phyloP scores from a whole-genome alignment of 768 basidiomycete genomes.

The Trametes cingulata region DNA sequence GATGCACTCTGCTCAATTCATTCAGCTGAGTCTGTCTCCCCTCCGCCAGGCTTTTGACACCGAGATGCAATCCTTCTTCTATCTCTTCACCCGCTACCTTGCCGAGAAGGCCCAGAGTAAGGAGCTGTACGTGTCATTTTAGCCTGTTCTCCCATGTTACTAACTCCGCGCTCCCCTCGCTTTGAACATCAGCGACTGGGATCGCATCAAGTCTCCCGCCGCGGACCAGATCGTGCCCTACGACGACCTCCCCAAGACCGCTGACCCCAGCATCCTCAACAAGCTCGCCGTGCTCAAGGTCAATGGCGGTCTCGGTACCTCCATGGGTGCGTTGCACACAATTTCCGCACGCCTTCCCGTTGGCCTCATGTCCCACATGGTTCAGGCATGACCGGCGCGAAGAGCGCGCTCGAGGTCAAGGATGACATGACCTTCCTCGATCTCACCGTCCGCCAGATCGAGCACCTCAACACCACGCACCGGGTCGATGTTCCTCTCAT shows the following conservation, averaged over 20 bases:
- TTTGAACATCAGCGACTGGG: constrained; percentile 31
- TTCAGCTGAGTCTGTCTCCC: too few species aligned
- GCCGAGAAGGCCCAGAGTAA: constrained; percentile 43
- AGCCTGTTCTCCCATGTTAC: constrained; percentile 2
- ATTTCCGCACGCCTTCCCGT: background rate
- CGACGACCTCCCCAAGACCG: constrained; percentile 58
- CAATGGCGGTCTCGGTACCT: constrained; percentile 91
- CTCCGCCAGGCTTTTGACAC: constrained; percentile 75
- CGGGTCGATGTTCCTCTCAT: constrained; percentile 94
- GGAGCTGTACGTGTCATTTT: constrained; percentile 66
- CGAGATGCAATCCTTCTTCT: constrained; percentile 97
- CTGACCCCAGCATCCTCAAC: constrained; percentile 67
- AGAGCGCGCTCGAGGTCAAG: constrained; percentile 93
- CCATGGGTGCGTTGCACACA: constrained; percentile 61
- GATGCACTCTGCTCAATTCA: too few species aligned
- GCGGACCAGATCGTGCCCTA: constrained; percentile 87
- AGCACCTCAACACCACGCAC: constrained; percentile 86
- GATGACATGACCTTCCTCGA: constrained; percentile 98
- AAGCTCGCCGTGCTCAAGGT: constrained; percentile 96
- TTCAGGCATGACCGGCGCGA: constrained; percentile 80
- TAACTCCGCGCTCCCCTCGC: background rate
- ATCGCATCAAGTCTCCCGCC: constrained; percentile 76
- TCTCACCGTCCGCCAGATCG: constrained; percentile 90
- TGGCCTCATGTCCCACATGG: constrained; percentile 4
- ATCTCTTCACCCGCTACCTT: constrained; percentile 94